Evolutionary conservation across 2,329 filamentous ascomycete species (phyloP), one percentile per base, ranked within the genome.

Genomic region (Fusarium euwallaceae): DNA sequence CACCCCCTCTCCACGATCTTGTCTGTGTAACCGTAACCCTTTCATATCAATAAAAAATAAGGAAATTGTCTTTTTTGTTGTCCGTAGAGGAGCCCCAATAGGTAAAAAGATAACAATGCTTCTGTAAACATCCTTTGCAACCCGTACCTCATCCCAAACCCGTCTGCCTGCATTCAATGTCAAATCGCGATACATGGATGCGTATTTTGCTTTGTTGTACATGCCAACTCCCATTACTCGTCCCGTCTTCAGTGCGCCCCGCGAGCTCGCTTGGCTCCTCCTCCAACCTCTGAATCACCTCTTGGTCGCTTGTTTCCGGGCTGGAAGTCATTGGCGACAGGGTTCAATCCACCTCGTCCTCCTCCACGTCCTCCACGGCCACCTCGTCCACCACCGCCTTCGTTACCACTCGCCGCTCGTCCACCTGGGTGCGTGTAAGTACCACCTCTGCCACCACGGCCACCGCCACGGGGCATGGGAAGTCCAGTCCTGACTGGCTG

Each of bases 231-330:
- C 63, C 63, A 64, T 70, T 58, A 66, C 22, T 51, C 61, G 41
- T 64, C 56, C 39, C 45, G n/a, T n/a, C 51, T 34, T 29, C 77
- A 85, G 51, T 84, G 83, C 24, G 81, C 82, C 69, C 85, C 85
- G 39, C 85, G 80, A 5, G 84, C 82, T 68, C 85, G 79, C 79
- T 86, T 86, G 4, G 83, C 84, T 22, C 84, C 84, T 20, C 80
- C 84, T 4, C 83, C 84, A 24, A 73, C 80, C 61, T 86, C 85
- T 1, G 82, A 83, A 64, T 91, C 89, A 59, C 90, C 88, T 63
- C 89, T 84, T 16, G 88, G 86, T 32, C 89, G 85, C 81, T 91
- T 91, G 74, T 86, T 88, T 5, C 89, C 88, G 10, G 88, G 87
- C 48, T 90, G 89, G 74, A 90, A 88, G 66, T 91, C 90, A 59